Evolutionary conservation across 352 stramenopile species (phyloP), one percentile per base, ranked within the genome.

Genomic region (Phytophthora sp.): DNA sequence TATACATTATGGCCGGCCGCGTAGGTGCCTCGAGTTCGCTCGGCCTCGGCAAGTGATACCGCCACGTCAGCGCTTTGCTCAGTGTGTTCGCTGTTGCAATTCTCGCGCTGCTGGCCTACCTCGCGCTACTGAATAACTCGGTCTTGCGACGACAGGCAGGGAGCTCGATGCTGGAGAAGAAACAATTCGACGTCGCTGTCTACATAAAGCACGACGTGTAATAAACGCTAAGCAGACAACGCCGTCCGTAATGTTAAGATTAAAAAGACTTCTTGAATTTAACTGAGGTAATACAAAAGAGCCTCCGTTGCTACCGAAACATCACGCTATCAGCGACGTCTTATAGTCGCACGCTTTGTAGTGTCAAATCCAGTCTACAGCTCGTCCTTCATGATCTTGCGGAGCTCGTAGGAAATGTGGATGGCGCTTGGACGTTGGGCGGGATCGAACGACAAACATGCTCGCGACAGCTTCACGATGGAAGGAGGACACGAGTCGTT

Each of bases 331-430:
- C 13, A 46, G 50, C 27, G 27, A 38, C 33, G 9, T 16, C 15
- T n/a, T n/a, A n/a, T n/a, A n/a, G 46, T 21, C 15, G n/a, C 18
- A 54, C 38, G 26, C 33, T 6, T 44, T 57, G 51, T 38, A 52
- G 30, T 60, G 15, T 12, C 9, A 30, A 21, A 15, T 38, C 7
- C 49, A 54, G 36, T 66, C 70, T 75, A 88, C 30, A 89, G 66
- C 65, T 84, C 77, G 46, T 89, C 80, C 69, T 85, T 87, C 66
- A 91, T 76, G 66, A 93, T 91, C 63, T 89, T 90, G 44, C 82
- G 82, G 57, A 93, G 63, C 64, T 90, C 77, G 73, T 90, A 93
- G 16, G 84, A 88, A 33, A 93, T 80, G 56, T 91, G 79, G 56
- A 93, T 90, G 31, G 84, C 84, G 50, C 78, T 88, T 42, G 84